These are phyloP conservation scores for Pythium chondricola DNA, from an alignment of 352 stramenopile species.

Conservation along the genomic window DNA sequence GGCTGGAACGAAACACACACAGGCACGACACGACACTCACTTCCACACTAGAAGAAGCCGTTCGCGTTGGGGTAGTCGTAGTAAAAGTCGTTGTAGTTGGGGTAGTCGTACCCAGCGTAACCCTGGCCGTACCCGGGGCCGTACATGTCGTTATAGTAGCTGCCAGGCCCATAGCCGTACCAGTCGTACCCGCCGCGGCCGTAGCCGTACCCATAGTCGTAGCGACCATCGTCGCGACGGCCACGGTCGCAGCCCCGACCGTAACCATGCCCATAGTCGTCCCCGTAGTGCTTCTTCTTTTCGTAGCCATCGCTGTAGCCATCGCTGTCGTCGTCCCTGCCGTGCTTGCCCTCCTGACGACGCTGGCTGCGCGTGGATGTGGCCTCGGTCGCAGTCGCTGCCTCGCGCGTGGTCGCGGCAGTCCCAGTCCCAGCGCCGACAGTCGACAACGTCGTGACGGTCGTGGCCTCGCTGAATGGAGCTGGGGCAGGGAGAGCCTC, in stretches of 20 bases:
- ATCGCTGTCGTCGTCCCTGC: background rate
- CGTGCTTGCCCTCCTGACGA: background rate
- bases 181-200: background rate
- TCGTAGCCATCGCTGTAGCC: background rate
- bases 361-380: background rate
- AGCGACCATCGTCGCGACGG: background rate
- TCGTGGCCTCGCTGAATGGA: background rate
- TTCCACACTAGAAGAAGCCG: background rate
- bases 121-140: background rate
- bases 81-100: background rate
- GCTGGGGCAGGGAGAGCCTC: background rate
- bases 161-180: constrained; percentile 5
- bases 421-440: background rate
- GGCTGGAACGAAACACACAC: too few relatives aligned
- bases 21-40: too few relatives aligned
- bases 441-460: background rate
- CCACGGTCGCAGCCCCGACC: background rate
- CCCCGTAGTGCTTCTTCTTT: background rate
- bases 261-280: background rate
- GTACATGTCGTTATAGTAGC: background rate
- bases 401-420: background rate
- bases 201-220: constrained; percentile 3
- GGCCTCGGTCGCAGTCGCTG: background rate
- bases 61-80: background rate
- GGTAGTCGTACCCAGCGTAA: background rate